Evolutionary conservation across 2,329 filamentous ascomycete species (phyloP).

Genomic region (Colletotrichum filicis): DNA sequence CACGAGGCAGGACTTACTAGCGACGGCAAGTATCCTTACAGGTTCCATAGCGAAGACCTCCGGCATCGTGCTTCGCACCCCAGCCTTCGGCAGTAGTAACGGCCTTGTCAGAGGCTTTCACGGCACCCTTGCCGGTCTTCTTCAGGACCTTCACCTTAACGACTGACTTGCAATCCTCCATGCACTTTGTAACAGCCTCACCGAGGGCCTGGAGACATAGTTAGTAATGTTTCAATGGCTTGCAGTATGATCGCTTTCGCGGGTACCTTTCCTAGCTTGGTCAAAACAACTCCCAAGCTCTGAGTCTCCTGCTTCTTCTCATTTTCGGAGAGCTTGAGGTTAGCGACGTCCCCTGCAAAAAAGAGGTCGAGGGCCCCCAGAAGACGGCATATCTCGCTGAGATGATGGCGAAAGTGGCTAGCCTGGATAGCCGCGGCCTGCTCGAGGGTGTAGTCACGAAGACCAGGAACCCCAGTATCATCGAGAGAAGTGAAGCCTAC

Average conservation of each 20-base stretch:
- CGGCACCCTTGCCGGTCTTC: not conserved
- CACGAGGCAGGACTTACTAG: slow-evolving; percentile 47
- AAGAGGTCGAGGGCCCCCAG: slow-evolving; percentile 14
- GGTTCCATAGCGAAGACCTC: slow-evolving; percentile 38
- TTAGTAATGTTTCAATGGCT: not conserved
- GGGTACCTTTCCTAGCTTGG: slow-evolving; percentile 5
- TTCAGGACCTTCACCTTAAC: not conserved
- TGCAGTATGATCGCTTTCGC: not conserved
- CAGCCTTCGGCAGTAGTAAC: slow-evolving; percentile 46
- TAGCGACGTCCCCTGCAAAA: not conserved
- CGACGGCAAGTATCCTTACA: slow-evolving; percentile 55
- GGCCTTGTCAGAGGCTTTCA: slow-evolving; percentile 6
- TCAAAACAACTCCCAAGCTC: not conserved
- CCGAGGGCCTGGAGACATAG: not conserved
- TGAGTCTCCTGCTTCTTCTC: slow-evolving; percentile 1
- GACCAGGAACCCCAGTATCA: slow-evolving; percentile 69
- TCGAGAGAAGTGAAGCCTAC: slow-evolving; percentile 62
- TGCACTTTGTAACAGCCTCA: not conserved
- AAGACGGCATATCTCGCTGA: slow-evolving; percentile 2
- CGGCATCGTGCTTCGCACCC: slow-evolving; percentile 11
- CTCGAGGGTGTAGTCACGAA: slow-evolving; percentile 68
- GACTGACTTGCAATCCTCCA: not conserved
- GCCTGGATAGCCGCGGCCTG: slow-evolving; percentile 56
- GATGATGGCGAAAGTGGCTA: not conserved
- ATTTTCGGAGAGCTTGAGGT: not conserved